These are phyloP conservation scores for Chalciporus sp. DNA, from an alignment of 1,284 basidiomycete species.

Conservation along the genomic window DNA sequence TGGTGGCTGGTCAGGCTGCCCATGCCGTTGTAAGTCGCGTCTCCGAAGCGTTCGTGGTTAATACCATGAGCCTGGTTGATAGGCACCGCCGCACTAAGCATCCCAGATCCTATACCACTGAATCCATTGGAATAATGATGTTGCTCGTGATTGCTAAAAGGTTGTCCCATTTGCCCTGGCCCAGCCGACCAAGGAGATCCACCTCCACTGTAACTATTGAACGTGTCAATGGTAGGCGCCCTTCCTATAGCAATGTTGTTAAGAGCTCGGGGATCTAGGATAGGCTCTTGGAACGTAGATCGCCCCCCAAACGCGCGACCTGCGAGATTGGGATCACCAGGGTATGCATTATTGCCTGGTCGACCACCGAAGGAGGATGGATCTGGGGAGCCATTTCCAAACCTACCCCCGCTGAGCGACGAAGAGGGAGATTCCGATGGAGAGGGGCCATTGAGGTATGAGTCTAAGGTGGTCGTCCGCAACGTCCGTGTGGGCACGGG, in stretches of 20 bases:
- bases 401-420: constrained; percentile 62
- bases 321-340: constrained; percentile 38
- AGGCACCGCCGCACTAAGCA: constrained; percentile 21
- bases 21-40: constrained; percentile 25
- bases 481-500: constrained; percentile 62
- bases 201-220: constrained; percentile 40
- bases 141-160: constrained; percentile 27
- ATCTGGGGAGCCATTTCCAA: constrained; percentile 69
- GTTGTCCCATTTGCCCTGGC: constrained; percentile 21
- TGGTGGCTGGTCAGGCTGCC: constrained; percentile 25
- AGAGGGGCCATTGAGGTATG: constrained; percentile 54
- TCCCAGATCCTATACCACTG: constrained; percentile 20
- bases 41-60: constrained; percentile 31
- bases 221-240: constrained; percentile 44
- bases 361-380: constrained; percentile 56
- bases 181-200: constrained; percentile 44
- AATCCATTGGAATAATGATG: constrained; percentile 31
- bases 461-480: constrained; percentile 60
- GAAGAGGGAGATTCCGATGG: constrained; percentile 70
- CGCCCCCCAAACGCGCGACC: constrained; percentile 37
- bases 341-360: constrained; percentile 41
- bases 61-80: constrained; percentile 24
- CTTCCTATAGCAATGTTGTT: constrained; percentile 39
- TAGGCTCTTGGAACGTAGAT: constrained; percentile 37
- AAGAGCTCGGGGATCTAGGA: constrained; percentile 39